Percentiles rank a stretch among this genome's conserved stretches.
Evolutionary conservation across 2,329 filamentous ascomycete genomes (phyloP).

Genomic region (Lachnellula hyalina): DNA sequence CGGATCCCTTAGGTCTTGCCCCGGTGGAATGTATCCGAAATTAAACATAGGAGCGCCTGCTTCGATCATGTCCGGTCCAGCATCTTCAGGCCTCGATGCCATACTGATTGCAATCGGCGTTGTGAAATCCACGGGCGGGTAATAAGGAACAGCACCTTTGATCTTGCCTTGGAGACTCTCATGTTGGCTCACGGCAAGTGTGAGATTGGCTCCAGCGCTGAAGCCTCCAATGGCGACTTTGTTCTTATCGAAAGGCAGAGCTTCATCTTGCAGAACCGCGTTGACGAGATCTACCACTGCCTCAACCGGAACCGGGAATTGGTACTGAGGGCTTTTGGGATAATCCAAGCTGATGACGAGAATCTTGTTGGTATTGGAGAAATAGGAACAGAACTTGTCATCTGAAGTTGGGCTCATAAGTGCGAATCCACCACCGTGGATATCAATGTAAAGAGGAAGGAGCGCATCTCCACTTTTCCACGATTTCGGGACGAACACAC

Average conservation of each 20-base stretch:
- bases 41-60: slow-evolving; percentile 12
- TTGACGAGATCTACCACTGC: slow-evolving; percentile 42
- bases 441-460: slow-evolving; percentile 41
- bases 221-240: slow-evolving; percentile 44
- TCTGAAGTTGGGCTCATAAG: slow-evolving; percentile 39
- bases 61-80: slow-evolving; percentile 12
- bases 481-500: slow-evolving; percentile 35
- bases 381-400: slow-evolving; percentile 43
- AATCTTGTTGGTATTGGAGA: slow-evolving; percentile 36
- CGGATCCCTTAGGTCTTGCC: slow-evolving; percentile 22
- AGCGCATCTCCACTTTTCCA: slow-evolving; percentile 16
- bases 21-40: slow-evolving; percentile 18
- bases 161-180: slow-evolving; percentile 29
- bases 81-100: slow-evolving; percentile 11
- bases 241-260: slow-evolving; percentile 40
- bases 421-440: slow-evolving; percentile 50
- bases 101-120: slow-evolving; percentile 14
- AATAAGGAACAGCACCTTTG: slow-evolving; percentile 38
- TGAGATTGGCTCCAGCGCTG: slow-evolving; percentile 47
- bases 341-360: slow-evolving; percentile 46
- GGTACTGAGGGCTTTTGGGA: slow-evolving; percentile 40
- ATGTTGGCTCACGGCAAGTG: slow-evolving; percentile 39
- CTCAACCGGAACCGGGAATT: slow-evolving; percentile 41
- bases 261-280: slow-evolving; percentile 38
- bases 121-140: slow-evolving; percentile 39